These are phyloP conservation scores for Globisporangium cederbergense DNA, from an alignment of 352 stramenopile species.

Conservation along the genomic window DNA sequence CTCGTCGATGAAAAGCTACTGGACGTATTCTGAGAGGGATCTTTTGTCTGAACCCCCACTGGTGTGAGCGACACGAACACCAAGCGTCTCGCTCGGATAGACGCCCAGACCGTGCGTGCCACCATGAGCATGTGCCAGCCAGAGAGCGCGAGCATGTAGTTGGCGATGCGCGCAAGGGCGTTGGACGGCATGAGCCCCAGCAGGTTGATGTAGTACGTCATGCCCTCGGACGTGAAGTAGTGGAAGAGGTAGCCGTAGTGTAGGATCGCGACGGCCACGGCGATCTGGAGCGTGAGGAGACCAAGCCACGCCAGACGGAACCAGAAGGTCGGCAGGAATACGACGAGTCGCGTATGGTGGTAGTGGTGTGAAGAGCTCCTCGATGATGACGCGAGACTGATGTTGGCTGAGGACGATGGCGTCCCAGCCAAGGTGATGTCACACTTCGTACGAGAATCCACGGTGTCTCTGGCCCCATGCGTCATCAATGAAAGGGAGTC, in stretches of 20 bases:
- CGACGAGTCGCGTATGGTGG: background rate
- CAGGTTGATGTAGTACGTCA: constrained; percentile 10
- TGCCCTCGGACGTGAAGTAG: constrained; percentile 9
- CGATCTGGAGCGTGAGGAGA: constrained; percentile 6
- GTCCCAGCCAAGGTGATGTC: background rate
- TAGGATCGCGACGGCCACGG: background rate
- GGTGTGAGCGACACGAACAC: constrained; percentile 6
- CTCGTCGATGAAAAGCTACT: background rate
- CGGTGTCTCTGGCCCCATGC: background rate
- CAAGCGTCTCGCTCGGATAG: background rate
- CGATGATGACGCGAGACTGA: background rate
- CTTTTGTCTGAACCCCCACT: background rate
- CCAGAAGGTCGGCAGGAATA: constrained; percentile 9
- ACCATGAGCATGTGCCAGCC: constrained; percentile 10
- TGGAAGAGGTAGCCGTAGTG: background rate
- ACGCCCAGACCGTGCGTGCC: constrained; percentile 6
- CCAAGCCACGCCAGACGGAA: constrained; percentile 9
- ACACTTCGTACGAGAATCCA: background rate
- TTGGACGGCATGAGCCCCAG: constrained; percentile 3
- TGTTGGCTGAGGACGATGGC: background rate
- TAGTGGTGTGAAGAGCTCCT: background rate
- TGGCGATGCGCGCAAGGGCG: background rate
- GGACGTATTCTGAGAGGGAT: background rate
- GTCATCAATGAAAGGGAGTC: background rate
- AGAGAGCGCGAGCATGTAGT: constrained; percentile 3